Conservation (phyloP, 1,284 basidiomycete genomes). For the Ustilago shanxiensis region DNA sequence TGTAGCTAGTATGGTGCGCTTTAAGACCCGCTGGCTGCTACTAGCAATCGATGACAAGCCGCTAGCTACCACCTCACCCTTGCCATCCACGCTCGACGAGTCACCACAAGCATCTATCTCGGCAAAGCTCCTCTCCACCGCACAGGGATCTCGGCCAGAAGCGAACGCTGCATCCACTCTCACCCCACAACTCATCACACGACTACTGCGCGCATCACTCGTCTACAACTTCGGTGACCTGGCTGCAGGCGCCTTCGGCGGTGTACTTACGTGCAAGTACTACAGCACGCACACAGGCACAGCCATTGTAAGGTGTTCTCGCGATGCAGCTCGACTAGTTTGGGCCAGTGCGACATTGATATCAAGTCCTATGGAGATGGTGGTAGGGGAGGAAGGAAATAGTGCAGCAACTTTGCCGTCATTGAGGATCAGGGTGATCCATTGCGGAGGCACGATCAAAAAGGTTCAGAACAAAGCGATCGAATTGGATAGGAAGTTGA, state of each 20-base stretch:
- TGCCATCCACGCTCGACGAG: constrained; percentile 7
- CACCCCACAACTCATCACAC: constrained; percentile 41
- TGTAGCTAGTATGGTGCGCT: constrained; percentile 39
- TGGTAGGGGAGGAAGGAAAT: not conserved
- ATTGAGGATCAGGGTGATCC: constrained; percentile 45
- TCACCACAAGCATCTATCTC: constrained; percentile 9
- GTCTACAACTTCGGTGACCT: constrained; percentile 52
- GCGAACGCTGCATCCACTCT: constrained; percentile 7
- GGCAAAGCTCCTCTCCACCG: constrained; percentile 15
- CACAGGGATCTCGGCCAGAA: not conserved
- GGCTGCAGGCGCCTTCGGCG: constrained; percentile 44
- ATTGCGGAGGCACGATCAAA: constrained; percentile 57
- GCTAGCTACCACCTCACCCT: constrained; percentile 16
- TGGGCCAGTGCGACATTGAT: constrained; percentile 55
- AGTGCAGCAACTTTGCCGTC: not conserved
- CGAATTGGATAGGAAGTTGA: constrained; percentile 43
- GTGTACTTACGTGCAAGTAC: constrained; percentile 49
- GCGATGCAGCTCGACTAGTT: constrained; percentile 45
- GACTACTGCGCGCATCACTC: constrained; percentile 43
- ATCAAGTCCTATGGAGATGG: constrained; percentile 29
- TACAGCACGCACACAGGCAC: constrained; percentile 52
- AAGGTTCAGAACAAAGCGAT: constrained; percentile 57
- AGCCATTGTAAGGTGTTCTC: constrained; percentile 51
- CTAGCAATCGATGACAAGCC: constrained; percentile 44
- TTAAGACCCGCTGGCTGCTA: constrained; percentile 57